A percentile compares a stretch with the other conserved stretches of the same genome.
These are phyloP conservation scores for Canna indica DNA, from an alignment of 176 grass and related monocot species.

Conservation along the genomic window DNA sequence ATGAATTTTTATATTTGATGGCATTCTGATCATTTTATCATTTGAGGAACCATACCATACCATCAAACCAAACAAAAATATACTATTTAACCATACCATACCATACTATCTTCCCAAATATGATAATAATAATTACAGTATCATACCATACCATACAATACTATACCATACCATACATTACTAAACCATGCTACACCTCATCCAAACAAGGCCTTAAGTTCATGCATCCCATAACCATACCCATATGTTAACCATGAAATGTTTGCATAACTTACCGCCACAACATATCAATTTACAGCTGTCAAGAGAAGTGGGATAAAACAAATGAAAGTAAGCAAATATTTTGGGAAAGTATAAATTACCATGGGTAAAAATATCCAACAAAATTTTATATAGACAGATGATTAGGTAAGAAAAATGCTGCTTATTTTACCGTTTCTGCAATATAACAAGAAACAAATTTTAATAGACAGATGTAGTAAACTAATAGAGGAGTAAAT, in stretches of 20 bases:
- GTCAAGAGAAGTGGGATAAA: background rate
- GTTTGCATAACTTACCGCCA: background rate
- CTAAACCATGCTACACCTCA: too few relatives aligned
- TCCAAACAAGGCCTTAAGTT: background rate
- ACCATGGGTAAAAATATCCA: background rate
- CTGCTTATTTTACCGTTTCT: background rate
- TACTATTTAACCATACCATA: too few relatives aligned
- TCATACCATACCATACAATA: too few relatives aligned
- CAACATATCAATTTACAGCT: background rate
- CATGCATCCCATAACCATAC: background rate
- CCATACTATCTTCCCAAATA: too few relatives aligned
- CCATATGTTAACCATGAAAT: background rate
- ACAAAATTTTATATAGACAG: background rate
- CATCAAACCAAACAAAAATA: too few relatives aligned
- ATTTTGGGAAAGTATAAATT: background rate
- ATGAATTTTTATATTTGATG: too few relatives aligned
- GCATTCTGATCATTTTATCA: too few relatives aligned
- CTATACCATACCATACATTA: too few relatives aligned
- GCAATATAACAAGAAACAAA: background rate
- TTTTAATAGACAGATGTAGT: background rate
- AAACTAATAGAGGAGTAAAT: background rate
- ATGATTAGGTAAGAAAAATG: background rate
- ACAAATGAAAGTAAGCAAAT: background rate
- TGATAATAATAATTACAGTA: too few relatives aligned
- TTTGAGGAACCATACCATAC: too few relatives aligned